A percentile compares a stretch with the other conserved stretches of the same genome.
Conservation (phyloP, 1,139 yeast species). For the Sugiyamaella neomexicana region DNA sequence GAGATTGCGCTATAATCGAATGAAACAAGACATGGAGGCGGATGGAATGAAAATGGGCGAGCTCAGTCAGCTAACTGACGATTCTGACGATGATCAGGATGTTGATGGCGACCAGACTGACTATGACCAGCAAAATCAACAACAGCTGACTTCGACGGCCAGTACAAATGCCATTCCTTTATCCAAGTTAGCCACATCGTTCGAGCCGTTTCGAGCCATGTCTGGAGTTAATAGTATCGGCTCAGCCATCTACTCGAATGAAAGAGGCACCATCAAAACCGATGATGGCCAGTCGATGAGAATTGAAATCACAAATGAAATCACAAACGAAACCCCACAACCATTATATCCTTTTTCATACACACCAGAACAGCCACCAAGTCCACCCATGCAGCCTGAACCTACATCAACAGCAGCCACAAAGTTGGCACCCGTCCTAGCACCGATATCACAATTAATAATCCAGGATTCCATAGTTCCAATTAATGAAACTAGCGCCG, state of each 20-base stretch:
- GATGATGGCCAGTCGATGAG: background rate
- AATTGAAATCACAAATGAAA: background rate
- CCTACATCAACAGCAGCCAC: background rate
- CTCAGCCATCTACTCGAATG: conserved; percentile 8
- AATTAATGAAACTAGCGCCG: background rate
- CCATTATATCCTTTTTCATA: conserved; percentile 6
- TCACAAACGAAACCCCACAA: background rate
- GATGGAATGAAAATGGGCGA: conserved; percentile 14
- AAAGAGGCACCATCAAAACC: conserved; percentile 4
- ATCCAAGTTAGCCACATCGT: background rate
- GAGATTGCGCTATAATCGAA: conserved; percentile 6
- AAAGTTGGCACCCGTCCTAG: background rate
- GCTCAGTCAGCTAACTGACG: conserved; percentile 9
- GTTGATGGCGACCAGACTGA: background rate
- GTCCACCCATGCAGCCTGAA: conserved; percentile 10
- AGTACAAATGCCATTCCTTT: background rate
- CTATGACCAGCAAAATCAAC: background rate
- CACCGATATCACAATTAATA: conserved; percentile 9
- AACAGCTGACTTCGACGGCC: background rate
- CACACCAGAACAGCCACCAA: conserved; percentile 12
- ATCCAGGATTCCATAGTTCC: conserved; percentile 7
- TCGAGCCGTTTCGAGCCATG: conserved; percentile 9
- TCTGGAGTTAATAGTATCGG: conserved; percentile 1
- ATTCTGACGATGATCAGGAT: conserved; percentile 10
- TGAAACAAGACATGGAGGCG: conserved; percentile 13